Conservation (phyloP, 805 yeast species). For the Saturnispora zaruensis region DNA sequence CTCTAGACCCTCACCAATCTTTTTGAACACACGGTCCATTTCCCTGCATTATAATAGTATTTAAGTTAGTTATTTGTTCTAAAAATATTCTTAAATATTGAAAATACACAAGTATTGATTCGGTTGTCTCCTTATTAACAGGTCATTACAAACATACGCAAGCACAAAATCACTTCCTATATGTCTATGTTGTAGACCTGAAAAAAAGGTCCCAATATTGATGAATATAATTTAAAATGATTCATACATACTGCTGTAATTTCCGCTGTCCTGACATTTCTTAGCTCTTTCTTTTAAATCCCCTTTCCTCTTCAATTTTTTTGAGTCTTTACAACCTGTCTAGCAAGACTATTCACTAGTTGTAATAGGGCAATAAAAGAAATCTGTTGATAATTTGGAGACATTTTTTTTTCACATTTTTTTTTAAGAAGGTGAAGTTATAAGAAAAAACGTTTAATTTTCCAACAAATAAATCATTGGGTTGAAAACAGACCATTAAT, state of each 20-base stretch:
- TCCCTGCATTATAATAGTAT: constrained; percentile 28
- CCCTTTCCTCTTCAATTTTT: neutral
- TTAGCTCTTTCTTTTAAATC: neutral
- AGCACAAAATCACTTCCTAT: neutral
- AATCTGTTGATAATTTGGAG: neutral
- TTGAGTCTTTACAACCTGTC: neutral
- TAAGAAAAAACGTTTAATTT: neutral
- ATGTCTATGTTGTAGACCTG: neutral
- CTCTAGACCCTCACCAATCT: constrained; percentile 48
- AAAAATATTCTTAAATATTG: neutral
- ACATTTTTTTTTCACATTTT: constrained; percentile 1
- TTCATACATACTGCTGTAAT: constrained; percentile 30
- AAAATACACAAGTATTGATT: no score
- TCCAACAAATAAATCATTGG: neutral
- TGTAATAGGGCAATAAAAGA: neutral
- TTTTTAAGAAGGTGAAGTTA: neutral
- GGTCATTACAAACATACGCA: neutral
- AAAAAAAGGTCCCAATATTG: neutral
- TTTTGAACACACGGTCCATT: constrained; percentile 56
- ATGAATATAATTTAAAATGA: neutral
- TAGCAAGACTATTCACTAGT: neutral
- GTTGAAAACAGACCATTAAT: neutral
- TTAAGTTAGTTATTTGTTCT: neutral
- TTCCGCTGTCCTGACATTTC: constrained; percentile 32
- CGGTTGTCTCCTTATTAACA: neutral